These are phyloP conservation scores for Colletotrichum euphorbiae DNA, from an alignment of 2,329 filamentous ascomycete genomes.

Conservation along the genomic window DNA sequence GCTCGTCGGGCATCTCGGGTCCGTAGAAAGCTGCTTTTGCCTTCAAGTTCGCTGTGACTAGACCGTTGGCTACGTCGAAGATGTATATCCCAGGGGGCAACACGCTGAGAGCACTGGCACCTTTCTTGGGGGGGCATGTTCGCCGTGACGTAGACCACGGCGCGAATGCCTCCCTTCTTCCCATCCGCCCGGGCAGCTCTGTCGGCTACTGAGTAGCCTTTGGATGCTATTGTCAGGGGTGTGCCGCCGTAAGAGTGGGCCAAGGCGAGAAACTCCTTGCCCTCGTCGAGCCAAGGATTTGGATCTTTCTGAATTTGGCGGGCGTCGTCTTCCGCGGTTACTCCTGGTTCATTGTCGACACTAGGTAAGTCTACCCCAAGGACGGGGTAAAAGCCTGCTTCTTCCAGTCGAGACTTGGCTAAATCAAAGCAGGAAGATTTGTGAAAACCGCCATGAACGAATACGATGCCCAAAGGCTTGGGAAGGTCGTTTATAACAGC, in stretches of 20 bases:
- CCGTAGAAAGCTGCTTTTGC: constrained; percentile 28
- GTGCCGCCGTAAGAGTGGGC: constrained; percentile 28
- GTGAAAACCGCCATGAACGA: constrained; percentile 22
- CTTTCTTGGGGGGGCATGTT: constrained; percentile 17
- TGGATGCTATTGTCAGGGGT: constrained; percentile 9
- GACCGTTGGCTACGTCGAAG: constrained; percentile 3
- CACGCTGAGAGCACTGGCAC: constrained; percentile 20
- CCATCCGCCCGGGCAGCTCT: neutral
- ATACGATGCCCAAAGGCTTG: constrained; percentile 12
- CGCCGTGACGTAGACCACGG: constrained; percentile 11
- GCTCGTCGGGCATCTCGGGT: constrained; percentile 16
- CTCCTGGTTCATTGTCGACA: neutral
- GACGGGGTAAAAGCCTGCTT: constrained; percentile 19
- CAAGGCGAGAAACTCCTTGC: constrained; percentile 17
- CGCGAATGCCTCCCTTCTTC: constrained; percentile 14
- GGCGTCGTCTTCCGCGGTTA: constrained; percentile 24
- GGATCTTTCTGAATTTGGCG: constrained; percentile 14
- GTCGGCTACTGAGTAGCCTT: constrained; percentile 13
- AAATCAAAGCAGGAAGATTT: constrained; percentile 23
- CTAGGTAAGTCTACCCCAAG: constrained; percentile 24
- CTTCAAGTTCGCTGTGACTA: constrained; percentile 16
- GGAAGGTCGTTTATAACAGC: neutral
- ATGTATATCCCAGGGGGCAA: constrained; percentile 21
- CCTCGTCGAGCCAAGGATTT: constrained; percentile 6
- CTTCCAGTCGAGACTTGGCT: constrained; percentile 1